Evolutionary conservation across 2,329 filamentous ascomycete genomes (phyloP).

Genomic region (Didymella sp.): DNA sequence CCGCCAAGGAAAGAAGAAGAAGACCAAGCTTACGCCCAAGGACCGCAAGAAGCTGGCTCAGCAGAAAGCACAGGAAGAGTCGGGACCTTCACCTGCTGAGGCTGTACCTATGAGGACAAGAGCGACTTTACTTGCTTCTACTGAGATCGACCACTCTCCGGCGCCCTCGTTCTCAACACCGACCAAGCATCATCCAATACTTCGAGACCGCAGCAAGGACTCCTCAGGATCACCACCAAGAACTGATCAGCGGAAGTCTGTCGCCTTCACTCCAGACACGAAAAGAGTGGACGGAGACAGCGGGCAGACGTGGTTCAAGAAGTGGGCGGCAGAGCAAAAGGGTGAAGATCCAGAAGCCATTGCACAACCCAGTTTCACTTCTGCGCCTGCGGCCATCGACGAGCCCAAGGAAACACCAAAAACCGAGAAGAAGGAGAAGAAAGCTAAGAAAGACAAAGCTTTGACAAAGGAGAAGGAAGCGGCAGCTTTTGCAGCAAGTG

Average conservation of each 20-base stretch:
- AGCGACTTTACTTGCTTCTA: constrained; percentile 41
- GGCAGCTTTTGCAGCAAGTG: constrained; percentile 14
- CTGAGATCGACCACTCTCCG: constrained; percentile 32
- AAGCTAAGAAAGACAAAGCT: constrained; percentile 25
- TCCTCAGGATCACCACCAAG: constrained; percentile 35
- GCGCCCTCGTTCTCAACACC: constrained; percentile 26
- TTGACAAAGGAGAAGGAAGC: constrained; percentile 21
- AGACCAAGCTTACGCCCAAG: constrained; percentile 15
- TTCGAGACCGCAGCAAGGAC: constrained; percentile 25
- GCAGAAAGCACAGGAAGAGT: constrained; percentile 8
- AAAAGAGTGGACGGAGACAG: constrained; percentile 65
- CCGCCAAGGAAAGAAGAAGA: constrained; percentile 31
- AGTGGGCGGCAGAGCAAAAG: constrained; percentile 54
- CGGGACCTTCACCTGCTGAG: constrained; percentile 35
- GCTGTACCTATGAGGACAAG: constrained; percentile 16
- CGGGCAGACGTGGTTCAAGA: constrained; percentile 59
- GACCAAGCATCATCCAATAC: constrained; percentile 23
- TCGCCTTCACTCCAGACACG: constrained; percentile 69
- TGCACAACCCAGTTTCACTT: constrained; percentile 37
- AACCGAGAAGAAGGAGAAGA: constrained; percentile 22
- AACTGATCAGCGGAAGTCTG: constrained; percentile 60
- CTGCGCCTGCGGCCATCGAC: constrained; percentile 27
- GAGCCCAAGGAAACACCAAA: constrained; percentile 33
- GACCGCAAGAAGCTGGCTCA: constrained; percentile 13
- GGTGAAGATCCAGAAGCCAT: constrained; percentile 32